A percentile compares a stretch with the other conserved stretches of the same genome.
These are phyloP conservation scores for Paracorniculantispora psalliotae DNA, from an alignment of 2,329 filamentous ascomycete genomes.

Conservation along the genomic window DNA sequence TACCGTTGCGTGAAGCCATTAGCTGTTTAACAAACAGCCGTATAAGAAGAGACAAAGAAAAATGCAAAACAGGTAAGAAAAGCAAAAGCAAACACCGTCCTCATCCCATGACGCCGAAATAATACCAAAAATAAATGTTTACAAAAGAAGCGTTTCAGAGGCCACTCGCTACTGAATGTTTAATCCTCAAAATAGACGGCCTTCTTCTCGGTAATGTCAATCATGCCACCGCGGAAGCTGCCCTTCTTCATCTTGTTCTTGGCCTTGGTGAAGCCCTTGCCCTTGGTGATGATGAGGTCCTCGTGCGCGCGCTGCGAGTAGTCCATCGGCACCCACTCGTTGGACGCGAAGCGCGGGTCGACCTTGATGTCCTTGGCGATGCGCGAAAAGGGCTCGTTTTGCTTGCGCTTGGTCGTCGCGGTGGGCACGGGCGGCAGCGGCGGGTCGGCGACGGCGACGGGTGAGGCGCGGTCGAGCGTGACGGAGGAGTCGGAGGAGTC, in stretches of 20 bases:
- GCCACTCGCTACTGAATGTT: too few relatives aligned
- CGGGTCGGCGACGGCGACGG: constrained; percentile 35
- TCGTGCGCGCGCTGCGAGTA: constrained; percentile 87
- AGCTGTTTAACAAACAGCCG: too few relatives aligned
- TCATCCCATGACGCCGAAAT: background rate
- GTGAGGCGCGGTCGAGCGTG: constrained; percentile 42
- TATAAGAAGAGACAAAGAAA: too few relatives aligned
- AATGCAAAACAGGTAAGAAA: too few relatives aligned
- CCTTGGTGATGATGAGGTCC: constrained; percentile 84
- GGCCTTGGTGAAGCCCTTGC: constrained; percentile 98
- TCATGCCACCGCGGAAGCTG: constrained; percentile 81
- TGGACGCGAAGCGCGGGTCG: constrained; percentile 66
- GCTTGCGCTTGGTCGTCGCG: constrained; percentile 39
- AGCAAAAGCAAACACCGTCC: background rate
- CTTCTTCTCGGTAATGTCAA: constrained; percentile 77
- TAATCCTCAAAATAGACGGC: constrained; percentile 79
- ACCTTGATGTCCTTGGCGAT: constrained; percentile 65
- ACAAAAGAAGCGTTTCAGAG: background rate
- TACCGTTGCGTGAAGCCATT: too few relatives aligned
- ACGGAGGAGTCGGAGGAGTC: constrained; percentile 41
- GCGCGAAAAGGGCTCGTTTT: constrained; percentile 69
- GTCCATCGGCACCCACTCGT: constrained; percentile 76
- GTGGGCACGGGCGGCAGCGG: constrained; percentile 50
- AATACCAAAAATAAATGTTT: background rate
- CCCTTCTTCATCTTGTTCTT: constrained; percentile 98